Evolutionary conservation across 371 early-diverging fungal species (phyloP), one percentile per base, ranked within the genome.

Genomic region (Smittium culicis): DNA sequence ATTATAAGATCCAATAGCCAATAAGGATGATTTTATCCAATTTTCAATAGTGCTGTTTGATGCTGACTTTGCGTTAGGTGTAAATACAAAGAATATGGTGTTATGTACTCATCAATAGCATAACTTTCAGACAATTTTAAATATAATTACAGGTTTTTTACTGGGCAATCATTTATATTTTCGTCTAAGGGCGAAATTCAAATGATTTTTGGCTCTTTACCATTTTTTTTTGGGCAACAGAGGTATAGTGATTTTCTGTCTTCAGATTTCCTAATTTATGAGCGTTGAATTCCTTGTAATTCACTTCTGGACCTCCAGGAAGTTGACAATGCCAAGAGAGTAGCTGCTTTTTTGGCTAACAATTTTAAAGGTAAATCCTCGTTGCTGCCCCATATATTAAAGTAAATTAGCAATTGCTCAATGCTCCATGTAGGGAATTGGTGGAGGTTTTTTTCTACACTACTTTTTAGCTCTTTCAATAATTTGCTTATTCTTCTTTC

Each of bases 41-140:
- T 27, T 59, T 5, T 8, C 27, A 8, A 59, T 59, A 31, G 60
- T 59, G 60, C 31, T 27, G 60, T 59, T 59, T 59, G 60, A 59
- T 59, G 60, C 60, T 11, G 25, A 31, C 5, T 59, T 59, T 25
- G 25, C n/a, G n/a, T 25, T 5, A 16, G 31, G 60, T 59, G 27
- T 59, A 31, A n/a, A 11, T 25, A 59, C 60, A 59, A 59, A 59
- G n/a, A 59, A 59, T 27, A 59, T 59, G 25, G 31, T 59, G 60
- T 59, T 59, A 16, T 59, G 5, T 28, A n/a, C 5, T 59, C 60
- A 5, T n/a, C 60, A 11, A 25, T 59, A 59, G 31, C 60, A 59
- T 59, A 31, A 8, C 16, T 59, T 59, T 59, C n/a, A 31, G 60
- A n/a, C 25, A 59, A 8, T 59, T 59, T 59, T 59, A 59, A 31